Evolutionary conservation across 495 filamentous ascomycete genomes (phyloP), one percentile per base, ranked within the genome.

Genomic region (Penicillium atrosanguineum): DNA sequence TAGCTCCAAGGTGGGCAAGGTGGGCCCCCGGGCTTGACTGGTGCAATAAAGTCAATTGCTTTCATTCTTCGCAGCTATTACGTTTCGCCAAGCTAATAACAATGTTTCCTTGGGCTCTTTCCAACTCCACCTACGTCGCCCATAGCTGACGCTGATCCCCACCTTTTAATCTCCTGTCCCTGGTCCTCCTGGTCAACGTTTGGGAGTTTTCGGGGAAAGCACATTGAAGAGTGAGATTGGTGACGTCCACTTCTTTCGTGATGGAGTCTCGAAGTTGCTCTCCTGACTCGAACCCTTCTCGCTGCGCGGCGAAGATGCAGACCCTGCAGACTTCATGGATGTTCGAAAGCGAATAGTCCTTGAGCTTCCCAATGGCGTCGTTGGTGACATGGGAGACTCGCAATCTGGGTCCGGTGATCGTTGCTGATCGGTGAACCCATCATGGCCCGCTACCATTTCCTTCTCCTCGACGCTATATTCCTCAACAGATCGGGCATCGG

Each of bases 131-230:
- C n/a, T 20, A 26, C 41, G 34, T 39, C 50, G 21, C 41, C 29
- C 34, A 42, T 15, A 36, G 15, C 37, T 28, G 16, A 37, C 44
- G 20, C 52, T 9, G 20, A 85, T 51, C 85, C 75, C 59, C 81
- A 86, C 39, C 78, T 78, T 78, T 34, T 62, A 89, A 85, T 55
- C 77, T 81, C 61, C 73, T 80, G 8, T 83, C 72, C 55, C 88
- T 85, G 67, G 82, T 86, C 45, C 85, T 87, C 86, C 15, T 82
- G 80, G 40, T 88, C 80, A 50, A 84, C 76, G 60, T 83, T 44
- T 55, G 16, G 52, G 20, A 26, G 58, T 54, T 43, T 61, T 66
- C 18, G 64, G 50, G 34, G 65, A 48, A 20, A 68, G 48, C 9
- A 40, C 57, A 51, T 55, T 61, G 20, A 66, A 47, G 14, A 66